These are phyloP conservation scores for Wickerhamomyces bisporus DNA, from an alignment of 805 yeast species.

Conservation along the genomic window DNA sequence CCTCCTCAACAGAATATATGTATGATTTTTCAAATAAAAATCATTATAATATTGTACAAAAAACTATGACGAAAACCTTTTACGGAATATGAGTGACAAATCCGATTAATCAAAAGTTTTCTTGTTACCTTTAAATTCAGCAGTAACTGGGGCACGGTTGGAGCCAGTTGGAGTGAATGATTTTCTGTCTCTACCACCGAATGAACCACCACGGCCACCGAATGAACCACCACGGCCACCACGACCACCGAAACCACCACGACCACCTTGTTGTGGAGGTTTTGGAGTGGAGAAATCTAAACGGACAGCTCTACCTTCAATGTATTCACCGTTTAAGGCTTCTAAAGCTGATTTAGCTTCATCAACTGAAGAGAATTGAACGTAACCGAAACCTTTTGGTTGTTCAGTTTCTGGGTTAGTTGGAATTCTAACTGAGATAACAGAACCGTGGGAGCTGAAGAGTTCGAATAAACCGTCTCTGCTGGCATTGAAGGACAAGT, in stretches of 20 bases:
- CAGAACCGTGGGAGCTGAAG: slow-evolving; percentile 75
- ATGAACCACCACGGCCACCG: slow-evolving; percentile 22
- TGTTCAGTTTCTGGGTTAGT: slow-evolving; percentile 98
- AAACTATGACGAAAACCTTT: no score
- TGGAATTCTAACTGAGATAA: slow-evolving; percentile 89
- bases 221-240: slow-evolving; percentile 35
- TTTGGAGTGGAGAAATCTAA: slow-evolving; percentile 93
- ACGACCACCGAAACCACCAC: slow-evolving; percentile 25
- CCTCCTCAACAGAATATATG: no score
- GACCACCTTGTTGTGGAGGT: slow-evolving; percentile 37
- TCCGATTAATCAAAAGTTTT: slow-evolving; percentile 64
- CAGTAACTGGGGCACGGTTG: slow-evolving; percentile 52
- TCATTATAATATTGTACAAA: background rate
- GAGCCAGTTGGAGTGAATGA: slow-evolving; percentile 23
- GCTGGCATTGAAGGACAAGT: slow-evolving; percentile 85
- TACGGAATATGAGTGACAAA: no score
- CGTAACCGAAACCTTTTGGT: slow-evolving; percentile 99
- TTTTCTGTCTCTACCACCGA: slow-evolving; percentile 38
- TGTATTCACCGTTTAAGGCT: slow-evolving; percentile 81
- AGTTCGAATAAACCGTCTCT: slow-evolving; percentile 71
- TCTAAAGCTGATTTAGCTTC: slow-evolving; percentile 88
- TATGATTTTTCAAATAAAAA: no score
- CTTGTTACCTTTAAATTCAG: slow-evolving; percentile 79
- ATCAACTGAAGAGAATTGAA: slow-evolving; percentile 80
- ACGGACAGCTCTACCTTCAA: slow-evolving; percentile 91